Percentiles rank a stretch among this genome's conserved stretches.
Evolutionary conservation across 176 grass and related monocot genomes (phyloP).

Genomic region (Cenchrus purpureus): DNA sequence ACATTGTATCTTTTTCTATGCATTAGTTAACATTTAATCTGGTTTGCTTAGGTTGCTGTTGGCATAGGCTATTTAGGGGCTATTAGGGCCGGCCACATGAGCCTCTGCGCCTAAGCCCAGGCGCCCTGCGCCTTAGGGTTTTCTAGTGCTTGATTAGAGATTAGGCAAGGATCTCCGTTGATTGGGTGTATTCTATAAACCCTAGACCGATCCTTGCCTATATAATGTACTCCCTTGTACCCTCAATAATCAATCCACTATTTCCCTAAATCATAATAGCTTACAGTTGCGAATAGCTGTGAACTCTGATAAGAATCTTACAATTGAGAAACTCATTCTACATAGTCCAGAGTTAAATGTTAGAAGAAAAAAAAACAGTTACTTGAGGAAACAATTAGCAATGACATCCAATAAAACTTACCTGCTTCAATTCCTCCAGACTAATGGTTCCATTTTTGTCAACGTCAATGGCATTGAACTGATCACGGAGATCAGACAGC

Average conservation of each 20-base stretch:
- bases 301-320: background rate
- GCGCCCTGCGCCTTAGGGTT: too few relatives aligned
- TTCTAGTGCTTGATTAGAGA: too few relatives aligned
- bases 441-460: constrained; percentile 93
- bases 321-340: background rate
- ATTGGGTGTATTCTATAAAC: too few relatives aligned
- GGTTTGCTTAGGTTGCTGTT: background rate
- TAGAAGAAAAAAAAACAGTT: background rate
- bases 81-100: too few relatives aligned
- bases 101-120: too few relatives aligned
- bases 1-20: background rate
- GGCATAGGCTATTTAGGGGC: too few relatives aligned
- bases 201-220: too few relatives aligned
- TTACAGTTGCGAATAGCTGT: background rate
- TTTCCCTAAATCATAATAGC: too few relatives aligned
- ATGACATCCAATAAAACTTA: constrained; percentile 35
- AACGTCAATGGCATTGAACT: constrained; percentile 92
- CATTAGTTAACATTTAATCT: background rate
- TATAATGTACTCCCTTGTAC: too few relatives aligned
- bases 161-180: too few relatives aligned
- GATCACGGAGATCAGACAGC: constrained; percentile 79
- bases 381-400: background rate
- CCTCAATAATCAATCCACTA: too few relatives aligned
- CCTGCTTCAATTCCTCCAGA: constrained; percentile 91
- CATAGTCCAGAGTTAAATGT: background rate